Evolutionary conservation across 768 basidiomycete genomes (phyloP).

Genomic region (Mycena maculata): DNA sequence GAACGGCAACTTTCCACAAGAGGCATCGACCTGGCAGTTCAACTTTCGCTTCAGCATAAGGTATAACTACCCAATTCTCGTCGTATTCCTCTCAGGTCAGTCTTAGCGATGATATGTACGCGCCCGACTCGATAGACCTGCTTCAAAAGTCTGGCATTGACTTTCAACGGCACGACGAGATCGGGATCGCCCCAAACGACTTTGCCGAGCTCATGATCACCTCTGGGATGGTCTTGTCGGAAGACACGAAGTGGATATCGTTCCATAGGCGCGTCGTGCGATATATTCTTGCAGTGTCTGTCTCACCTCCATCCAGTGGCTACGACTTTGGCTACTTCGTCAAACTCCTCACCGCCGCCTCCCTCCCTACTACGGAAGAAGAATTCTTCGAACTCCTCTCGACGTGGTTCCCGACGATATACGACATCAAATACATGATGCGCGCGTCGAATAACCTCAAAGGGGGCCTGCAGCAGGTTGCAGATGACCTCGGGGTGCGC

Average conservation of each 20-base stretch:
- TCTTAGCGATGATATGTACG: slow-evolving; percentile 96
- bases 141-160: slow-evolving; percentile 96
- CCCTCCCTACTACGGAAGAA: slow-evolving; percentile 89
- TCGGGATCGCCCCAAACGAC: slow-evolving; percentile 92
- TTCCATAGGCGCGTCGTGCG: slow-evolving; percentile 86
- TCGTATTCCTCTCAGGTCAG: slow-evolving; percentile 20
- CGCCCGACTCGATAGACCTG: slow-evolving; percentile 96
- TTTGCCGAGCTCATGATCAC: slow-evolving; percentile 98
- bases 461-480: slow-evolving; percentile 93
- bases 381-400: slow-evolving; percentile 88
- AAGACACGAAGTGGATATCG: slow-evolving; percentile 95
- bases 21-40: slow-evolving; percentile 98
- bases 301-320: slow-evolving; percentile 66
- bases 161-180: slow-evolving; percentile 91
- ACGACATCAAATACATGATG: slow-evolving; percentile 98
- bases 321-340: slow-evolving; percentile 99
- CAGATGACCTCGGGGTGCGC: slow-evolving; percentile 93
- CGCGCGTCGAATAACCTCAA: slow-evolving; percentile 87
- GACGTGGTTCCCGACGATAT: slow-evolving; percentile 96
- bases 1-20: slow-evolving; percentile 90
- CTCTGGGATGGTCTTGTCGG: slow-evolving; percentile 89
- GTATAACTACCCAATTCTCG: slow-evolving; percentile 52
- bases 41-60: slow-evolving; percentile 94
- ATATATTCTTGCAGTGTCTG: slow-evolving; percentile 7
- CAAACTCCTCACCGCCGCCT: slow-evolving; percentile 88